Conservation (phyloP, 2,329 filamentous ascomycete species). For the Fusarium haematococcum region DNA sequence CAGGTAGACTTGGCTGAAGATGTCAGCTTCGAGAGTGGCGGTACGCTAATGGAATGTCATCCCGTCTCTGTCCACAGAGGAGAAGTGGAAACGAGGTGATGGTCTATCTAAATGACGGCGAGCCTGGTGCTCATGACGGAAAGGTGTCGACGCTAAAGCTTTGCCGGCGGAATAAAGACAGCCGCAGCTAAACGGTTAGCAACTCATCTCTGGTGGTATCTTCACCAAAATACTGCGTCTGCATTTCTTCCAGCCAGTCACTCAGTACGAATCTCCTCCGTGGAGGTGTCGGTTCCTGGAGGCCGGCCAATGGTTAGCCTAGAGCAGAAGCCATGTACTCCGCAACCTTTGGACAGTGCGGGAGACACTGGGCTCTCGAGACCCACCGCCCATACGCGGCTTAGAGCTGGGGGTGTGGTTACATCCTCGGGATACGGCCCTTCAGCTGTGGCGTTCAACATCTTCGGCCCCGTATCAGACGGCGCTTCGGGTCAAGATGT, state of each 20-base stretch:
- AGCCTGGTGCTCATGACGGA: constrained; percentile 2
- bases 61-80: not conserved
- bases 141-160: not conserved
- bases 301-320: not conserved
- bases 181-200: not conserved
- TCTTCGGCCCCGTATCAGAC: constrained; percentile 1
- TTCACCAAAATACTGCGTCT: not conserved
- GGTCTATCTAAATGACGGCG: not conserved
- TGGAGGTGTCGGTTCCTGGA: not conserved
- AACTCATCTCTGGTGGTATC: not conserved
- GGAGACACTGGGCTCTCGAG: not conserved
- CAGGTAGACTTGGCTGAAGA: not conserved
- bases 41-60: constrained; percentile 18
- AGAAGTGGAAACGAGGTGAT: not conserved
- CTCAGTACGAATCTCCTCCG: not conserved
- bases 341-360: constrained; percentile 18
- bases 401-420: not conserved
- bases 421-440: constrained; percentile 3
- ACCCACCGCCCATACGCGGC: not conserved
- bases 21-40: not conserved
- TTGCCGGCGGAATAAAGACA: not conserved
- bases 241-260: not conserved
- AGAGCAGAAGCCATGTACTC: not conserved
- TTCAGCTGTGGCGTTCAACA: not conserved
- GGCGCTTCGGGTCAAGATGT: not conserved